A percentile compares a stretch with the other conserved stretches of the same genome.
phyloP scores from a whole-genome alignment of 148 eudicot genomes.

The Persicaria tinctoria region DNA sequence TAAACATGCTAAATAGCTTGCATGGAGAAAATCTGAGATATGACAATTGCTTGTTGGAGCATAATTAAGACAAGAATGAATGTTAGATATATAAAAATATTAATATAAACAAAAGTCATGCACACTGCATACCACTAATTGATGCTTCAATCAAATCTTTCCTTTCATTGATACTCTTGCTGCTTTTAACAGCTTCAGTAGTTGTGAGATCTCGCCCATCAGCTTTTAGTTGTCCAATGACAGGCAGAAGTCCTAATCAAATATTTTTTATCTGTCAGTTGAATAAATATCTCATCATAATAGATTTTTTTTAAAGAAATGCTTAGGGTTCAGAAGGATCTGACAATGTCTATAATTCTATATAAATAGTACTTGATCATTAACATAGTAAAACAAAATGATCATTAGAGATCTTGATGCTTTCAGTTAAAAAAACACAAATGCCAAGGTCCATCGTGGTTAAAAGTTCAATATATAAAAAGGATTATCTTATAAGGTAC shows the following conservation, averaged over 20 bases:
- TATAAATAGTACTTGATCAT: neutral
- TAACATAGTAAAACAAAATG: neutral
- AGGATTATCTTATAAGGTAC: neutral
- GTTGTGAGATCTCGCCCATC: constrained; percentile 40
- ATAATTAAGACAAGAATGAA: neutral
- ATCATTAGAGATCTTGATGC: neutral
- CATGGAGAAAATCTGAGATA: neutral
- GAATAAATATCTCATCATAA: neutral
- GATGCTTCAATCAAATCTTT: constrained; percentile 64
- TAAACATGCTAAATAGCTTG: neutral
- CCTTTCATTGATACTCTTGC: constrained; percentile 27
- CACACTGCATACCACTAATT: constrained; percentile 43
- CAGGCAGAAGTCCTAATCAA: constrained; percentile 66
- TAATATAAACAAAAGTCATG: neutral
- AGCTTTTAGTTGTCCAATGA: constrained; percentile 52
- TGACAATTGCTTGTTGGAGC: neutral
- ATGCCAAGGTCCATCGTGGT: neutral
- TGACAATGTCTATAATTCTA: neutral
- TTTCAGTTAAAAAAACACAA: neutral
- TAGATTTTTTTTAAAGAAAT: neutral
- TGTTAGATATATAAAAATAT: no score
- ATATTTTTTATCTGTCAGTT: constrained; percentile 11
- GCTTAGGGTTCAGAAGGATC: neutral
- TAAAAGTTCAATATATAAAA: neutral
- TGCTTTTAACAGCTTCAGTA: constrained; percentile 28